These are phyloP conservation scores for Leucocoprinus leucothites DNA, from an alignment of 768 basidiomycete genomes.

Conservation along the genomic window DNA sequence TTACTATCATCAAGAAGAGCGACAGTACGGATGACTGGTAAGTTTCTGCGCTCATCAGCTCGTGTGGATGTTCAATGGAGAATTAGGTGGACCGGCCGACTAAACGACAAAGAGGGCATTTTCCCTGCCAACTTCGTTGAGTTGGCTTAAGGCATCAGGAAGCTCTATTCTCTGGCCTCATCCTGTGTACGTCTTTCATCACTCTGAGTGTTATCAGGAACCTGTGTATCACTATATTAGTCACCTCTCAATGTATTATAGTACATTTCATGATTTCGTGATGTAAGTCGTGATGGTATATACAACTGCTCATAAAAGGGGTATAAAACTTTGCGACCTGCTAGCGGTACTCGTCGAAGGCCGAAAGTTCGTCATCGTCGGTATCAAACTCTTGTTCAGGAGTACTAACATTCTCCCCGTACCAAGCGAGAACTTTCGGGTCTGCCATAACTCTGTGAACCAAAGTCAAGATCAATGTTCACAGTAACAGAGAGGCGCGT, in stretches of 20 bases:
- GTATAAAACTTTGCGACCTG: background rate
- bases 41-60: constrained; percentile 15
- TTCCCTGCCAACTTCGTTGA: constrained; percentile 90
- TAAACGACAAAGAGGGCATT: constrained; percentile 55
- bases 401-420: constrained; percentile 22
- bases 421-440: constrained; percentile 60
- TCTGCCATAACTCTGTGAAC: constrained; percentile 57
- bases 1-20: constrained; percentile 65
- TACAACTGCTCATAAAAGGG: too few species aligned
- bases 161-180: too few species aligned
- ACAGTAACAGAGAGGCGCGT: constrained; percentile 15
- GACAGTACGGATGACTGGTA: constrained; percentile 75
- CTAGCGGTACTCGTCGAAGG: constrained; percentile 1
- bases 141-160: constrained; percentile 30
- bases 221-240: too few species aligned
- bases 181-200: too few species aligned
- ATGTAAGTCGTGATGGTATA: too few species aligned
- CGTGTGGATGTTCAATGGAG: background rate
- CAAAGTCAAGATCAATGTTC: background rate
- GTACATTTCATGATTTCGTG: too few species aligned
- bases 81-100: constrained; percentile 77
- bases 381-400: background rate
- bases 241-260: too few species aligned
- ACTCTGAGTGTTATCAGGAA: too few species aligned
- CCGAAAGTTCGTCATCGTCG: constrained; percentile 23